phyloP scores from a whole-genome alignment of 768 basidiomycete species.

The Tricholomella constricta region DNA sequence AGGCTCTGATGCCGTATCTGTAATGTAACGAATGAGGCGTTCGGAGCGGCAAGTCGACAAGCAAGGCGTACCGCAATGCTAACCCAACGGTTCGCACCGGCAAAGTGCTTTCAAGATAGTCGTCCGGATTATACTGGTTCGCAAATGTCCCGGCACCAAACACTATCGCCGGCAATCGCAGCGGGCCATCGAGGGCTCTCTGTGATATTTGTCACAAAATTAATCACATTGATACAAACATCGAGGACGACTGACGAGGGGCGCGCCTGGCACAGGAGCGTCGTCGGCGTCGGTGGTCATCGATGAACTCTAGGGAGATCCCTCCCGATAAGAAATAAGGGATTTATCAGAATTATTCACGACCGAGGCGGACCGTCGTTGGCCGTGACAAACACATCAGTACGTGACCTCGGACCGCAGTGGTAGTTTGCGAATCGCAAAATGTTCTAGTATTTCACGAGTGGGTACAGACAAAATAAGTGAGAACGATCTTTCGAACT shows the following conservation, averaged over 20 bases:
- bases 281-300: conserved; percentile 31
- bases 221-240: not conserved
- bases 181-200: conserved; percentile 34
- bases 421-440: not conserved
- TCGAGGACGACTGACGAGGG: conserved; percentile 36
- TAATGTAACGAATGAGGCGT: conserved; percentile 1
- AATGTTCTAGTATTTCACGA: conserved; percentile 17
- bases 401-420: conserved; percentile 4
- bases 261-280: conserved; percentile 36
- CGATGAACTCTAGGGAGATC: not conserved
- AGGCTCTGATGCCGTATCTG: conserved; percentile 79
- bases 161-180: conserved; percentile 51
- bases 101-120: conserved; percentile 51
- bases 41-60: conserved; percentile 1
- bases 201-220: conserved; percentile 15
- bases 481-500: conserved; percentile 11
- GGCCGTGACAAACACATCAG: conserved; percentile 8
- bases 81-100: conserved; percentile 72
- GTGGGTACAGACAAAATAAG: conserved; percentile 18
- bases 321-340: not conserved
- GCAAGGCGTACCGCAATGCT: conserved; percentile 62
- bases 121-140: conserved; percentile 63
- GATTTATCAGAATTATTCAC: too few relatives aligned
- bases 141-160: conserved; percentile 78
- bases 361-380: not conserved